These are phyloP conservation scores for Lomentospora prolificans DNA, from an alignment of 2,329 filamentous ascomycete genomes.

Conservation along the genomic window DNA sequence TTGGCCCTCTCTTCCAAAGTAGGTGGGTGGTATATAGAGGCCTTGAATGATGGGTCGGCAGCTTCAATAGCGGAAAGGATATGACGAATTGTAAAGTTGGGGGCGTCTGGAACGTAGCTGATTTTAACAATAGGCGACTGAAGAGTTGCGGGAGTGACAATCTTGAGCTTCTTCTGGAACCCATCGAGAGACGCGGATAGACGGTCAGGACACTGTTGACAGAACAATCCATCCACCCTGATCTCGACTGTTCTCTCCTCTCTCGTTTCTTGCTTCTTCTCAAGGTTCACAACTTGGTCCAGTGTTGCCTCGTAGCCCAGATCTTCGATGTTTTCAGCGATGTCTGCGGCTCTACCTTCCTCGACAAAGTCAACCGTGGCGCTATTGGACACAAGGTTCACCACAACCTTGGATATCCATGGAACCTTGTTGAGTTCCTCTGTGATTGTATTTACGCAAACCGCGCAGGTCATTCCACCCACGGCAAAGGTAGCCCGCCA, in stretches of 20 bases:
- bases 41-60: constrained; percentile 54
- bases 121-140: constrained; percentile 60
- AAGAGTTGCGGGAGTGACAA: constrained; percentile 46
- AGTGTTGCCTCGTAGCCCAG: constrained; percentile 58
- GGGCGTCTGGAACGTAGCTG: constrained; percentile 58
- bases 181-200: constrained; percentile 43
- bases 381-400: constrained; percentile 60
- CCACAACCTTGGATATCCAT: constrained; percentile 46
- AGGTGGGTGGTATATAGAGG: constrained; percentile 67
- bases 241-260: constrained; percentile 52
- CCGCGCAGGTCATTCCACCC: constrained; percentile 64
- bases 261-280: constrained; percentile 23
- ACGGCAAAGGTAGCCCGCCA: constrained; percentile 50
- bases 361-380: constrained; percentile 48
- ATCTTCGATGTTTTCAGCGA: constrained; percentile 43
- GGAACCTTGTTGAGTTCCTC: constrained; percentile 44
- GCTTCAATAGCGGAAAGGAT: constrained; percentile 60
- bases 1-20: constrained; percentile 75
- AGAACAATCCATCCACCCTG: constrained; percentile 63
- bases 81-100: constrained; percentile 62
- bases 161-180: constrained; percentile 38
- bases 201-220: constrained; percentile 56
- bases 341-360: constrained; percentile 19
- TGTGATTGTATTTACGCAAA: constrained; percentile 56
- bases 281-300: constrained; percentile 32